Evolutionary conservation across 306 rosid genomes (phyloP).

Genomic region (Fragaria iinumae): DNA sequence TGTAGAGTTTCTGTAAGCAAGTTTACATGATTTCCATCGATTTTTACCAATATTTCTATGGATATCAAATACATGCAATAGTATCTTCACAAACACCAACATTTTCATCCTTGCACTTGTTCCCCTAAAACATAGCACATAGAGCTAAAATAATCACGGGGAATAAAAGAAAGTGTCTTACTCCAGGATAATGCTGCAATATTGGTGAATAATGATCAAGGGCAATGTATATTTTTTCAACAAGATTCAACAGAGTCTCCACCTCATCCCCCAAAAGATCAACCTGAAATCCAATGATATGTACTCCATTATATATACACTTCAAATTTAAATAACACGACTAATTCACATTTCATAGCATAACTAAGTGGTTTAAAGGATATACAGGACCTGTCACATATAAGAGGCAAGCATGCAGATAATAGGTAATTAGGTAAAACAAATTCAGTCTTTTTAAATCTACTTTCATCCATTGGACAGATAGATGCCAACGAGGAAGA

Average conservation of each 20-base stretch:
- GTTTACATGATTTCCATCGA: background rate
- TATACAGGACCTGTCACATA: background rate
- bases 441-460: background rate
- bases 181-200: slow-evolving; percentile 93
- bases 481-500: background rate
- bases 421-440: background rate
- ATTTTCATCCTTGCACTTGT: background rate
- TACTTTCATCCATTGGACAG: background rate
- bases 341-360: background rate
- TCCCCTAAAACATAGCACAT: background rate
- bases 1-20: background rate
- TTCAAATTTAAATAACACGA: background rate
- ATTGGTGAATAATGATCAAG: slow-evolving; percentile 96
- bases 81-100: background rate
- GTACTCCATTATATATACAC: slow-evolving; percentile 22
- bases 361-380: background rate
- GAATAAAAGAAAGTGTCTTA: slow-evolving; percentile 38
- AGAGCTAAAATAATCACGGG: background rate
- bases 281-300: slow-evolving; percentile 62
- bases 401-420: slow-evolving; percentile 1
- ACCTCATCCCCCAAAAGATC: slow-evolving; percentile 90
- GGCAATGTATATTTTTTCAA: slow-evolving; percentile 64
- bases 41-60: background rate
- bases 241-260: slow-evolving; percentile 59
- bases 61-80: background rate